Evolutionary conservation across 306 rosid species (phyloP), one percentile per base, ranked within the genome.

Genomic region (Dryas alaskensis): DNA sequence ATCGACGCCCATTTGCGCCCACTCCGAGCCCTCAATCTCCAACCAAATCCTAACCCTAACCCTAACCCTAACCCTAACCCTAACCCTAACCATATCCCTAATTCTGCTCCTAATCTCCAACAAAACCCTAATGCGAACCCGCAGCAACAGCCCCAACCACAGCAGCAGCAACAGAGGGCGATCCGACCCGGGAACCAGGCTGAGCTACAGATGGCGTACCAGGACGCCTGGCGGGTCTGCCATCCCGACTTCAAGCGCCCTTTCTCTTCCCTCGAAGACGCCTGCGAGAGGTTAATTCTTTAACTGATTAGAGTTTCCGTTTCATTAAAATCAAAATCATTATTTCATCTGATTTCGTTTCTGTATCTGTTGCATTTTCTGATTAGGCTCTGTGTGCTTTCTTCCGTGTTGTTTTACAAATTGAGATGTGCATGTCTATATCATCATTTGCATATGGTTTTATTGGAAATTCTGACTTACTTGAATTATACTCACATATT

Each of bases 151-250:
- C 83, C 78, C 4, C 72, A 65, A 3, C 87, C 53, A 0, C 79
- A 67, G 12, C 78, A 72, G 16, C 75, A 77, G 16, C 91, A 83
- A 67, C 96, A 88, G 79, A 82, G 89, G 81, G 74, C 69, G 8
- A 72, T 87, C 80, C 92, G 92, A 74, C 87, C 95, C 5, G 92
- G 90, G 37, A 92, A 86, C 77, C 98, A 87, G 70, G 80, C 67
- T 69, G 98, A 92, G 88, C 91, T 90, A 50, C 96, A 92, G 83
- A 92, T 90, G 96, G 98, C 98, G 3, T 92, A 90, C 84, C 98
- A 92, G 81, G 98, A 92, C 27, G 98, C 98, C 60, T 92, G 96
- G 96, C 89, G 95, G 48, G 89, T 92, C 63, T 92, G 96, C 67
- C 96, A 87, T 59, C 98, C 98, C 7, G 98, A 92, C 58, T 88